A percentile compares a stretch with the other conserved stretches of the same genome.
These are phyloP conservation scores for Colletotrichum godetiae DNA, from an alignment of 2,329 filamentous ascomycete genomes.

Conservation along the genomic window DNA sequence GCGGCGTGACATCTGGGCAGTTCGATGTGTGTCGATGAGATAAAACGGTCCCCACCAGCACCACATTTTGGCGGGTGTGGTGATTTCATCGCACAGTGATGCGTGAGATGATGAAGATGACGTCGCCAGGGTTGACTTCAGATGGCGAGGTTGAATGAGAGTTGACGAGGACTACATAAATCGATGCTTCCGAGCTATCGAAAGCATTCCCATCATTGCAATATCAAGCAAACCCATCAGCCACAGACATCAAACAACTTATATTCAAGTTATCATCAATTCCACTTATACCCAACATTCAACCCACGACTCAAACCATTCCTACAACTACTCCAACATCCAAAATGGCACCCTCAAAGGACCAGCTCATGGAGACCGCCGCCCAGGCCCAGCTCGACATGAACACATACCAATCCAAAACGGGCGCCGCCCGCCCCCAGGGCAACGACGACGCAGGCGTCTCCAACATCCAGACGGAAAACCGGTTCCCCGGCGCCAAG, in stretches of 20 bases:
- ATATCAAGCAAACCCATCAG: neutral
- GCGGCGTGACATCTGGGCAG: constrained; percentile 1
- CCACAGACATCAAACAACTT: neutral
- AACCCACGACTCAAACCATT: too few species aligned
- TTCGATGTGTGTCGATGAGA: constrained; percentile 34
- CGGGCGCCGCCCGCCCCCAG: constrained; percentile 52
- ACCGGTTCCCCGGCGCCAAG: constrained; percentile 55
- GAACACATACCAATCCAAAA: constrained; percentile 61
- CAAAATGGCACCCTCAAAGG: constrained; percentile 43
- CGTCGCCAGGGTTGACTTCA: constrained; percentile 22
- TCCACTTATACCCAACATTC: neutral
- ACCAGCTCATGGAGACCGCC: constrained; percentile 56
- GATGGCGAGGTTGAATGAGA: constrained; percentile 16
- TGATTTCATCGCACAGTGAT: constrained; percentile 31
- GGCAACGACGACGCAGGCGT: constrained; percentile 55
- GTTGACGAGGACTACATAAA: constrained; percentile 25
- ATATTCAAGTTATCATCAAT: neutral
- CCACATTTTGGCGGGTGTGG: constrained; percentile 34
- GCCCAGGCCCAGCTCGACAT: constrained; percentile 59
- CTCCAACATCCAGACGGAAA: constrained; percentile 51
- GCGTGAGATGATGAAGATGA: constrained; percentile 32
- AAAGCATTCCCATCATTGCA: neutral
- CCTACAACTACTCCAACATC: neutral
- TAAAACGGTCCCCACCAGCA: constrained; percentile 19
- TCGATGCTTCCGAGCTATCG: neutral